A percentile compares a stretch with the other conserved stretches of the same genome.
These are phyloP conservation scores for Iris macrosiphon DNA, from an alignment of 106 monocot species.

Conservation along the genomic window DNA sequence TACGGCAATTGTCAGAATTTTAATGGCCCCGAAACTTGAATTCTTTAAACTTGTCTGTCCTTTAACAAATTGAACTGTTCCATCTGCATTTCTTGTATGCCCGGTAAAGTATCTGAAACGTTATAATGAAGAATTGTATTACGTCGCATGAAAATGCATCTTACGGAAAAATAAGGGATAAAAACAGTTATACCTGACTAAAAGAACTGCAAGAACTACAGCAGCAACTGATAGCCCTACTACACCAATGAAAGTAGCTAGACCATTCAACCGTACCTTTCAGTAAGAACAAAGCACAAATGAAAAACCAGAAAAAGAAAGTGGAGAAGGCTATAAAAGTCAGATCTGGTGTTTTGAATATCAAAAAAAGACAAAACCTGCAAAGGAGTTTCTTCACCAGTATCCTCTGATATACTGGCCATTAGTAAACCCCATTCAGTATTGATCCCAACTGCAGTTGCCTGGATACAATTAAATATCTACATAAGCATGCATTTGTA, in stretches of 20 bases:
- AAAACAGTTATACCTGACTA: constrained; percentile 57
- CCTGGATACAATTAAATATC: constrained; percentile 22
- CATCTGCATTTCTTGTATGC: constrained; percentile 42
- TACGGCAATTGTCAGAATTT: constrained; percentile 58
- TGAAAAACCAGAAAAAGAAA: neutral
- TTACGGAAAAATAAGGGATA: too few relatives aligned
- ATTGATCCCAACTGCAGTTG: constrained; percentile 78
- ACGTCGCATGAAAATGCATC: too few relatives aligned
- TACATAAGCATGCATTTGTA: neutral
- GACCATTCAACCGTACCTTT: constrained; percentile 87
- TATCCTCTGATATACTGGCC: constrained; percentile 80
- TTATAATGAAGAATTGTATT: neutral
- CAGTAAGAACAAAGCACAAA: neutral
- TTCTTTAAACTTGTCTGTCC: constrained; percentile 35
- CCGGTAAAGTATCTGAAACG: constrained; percentile 47
- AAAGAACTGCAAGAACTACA: constrained; percentile 56
- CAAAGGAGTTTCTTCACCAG: constrained; percentile 83
- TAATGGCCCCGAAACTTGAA: constrained; percentile 34
- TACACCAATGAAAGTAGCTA: constrained; percentile 74
- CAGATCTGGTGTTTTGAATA: too few relatives aligned
- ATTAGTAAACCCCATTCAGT: constrained; percentile 91
- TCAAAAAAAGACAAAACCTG: constrained; percentile 50
- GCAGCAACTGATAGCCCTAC: constrained; percentile 70
- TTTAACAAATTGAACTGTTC: constrained; percentile 38
- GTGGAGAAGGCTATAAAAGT: neutral